These are phyloP conservation scores for Lactarius hatsudake DNA, from an alignment of 768 basidiomycete species.

Conservation along the genomic window DNA sequence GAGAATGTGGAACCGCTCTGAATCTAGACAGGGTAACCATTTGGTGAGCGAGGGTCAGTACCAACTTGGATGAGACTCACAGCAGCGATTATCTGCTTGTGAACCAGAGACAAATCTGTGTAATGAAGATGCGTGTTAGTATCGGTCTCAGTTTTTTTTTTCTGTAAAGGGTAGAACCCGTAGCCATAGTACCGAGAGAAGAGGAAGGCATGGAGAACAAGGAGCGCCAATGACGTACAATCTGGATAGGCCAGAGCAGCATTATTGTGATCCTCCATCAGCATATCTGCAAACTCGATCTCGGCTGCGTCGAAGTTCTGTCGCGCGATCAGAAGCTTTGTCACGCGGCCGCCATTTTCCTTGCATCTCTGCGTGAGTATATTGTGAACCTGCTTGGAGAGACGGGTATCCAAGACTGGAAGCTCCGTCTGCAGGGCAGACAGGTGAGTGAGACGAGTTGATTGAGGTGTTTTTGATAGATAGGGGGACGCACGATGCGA, in stretches of 20 bases:
- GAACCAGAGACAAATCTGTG: slow-evolving; percentile 26
- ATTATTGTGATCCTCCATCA: slow-evolving; percentile 96
- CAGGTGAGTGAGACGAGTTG: slow-evolving; percentile 2
- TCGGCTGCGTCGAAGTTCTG: slow-evolving; percentile 93
- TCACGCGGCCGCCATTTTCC: slow-evolving; percentile 49
- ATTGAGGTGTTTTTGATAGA: neutral
- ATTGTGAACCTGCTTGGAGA: slow-evolving; percentile 85
- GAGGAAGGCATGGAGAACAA: neutral
- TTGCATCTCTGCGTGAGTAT: slow-evolving; percentile 67
- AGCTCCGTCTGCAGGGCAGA: slow-evolving; percentile 53
- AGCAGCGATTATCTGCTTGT: slow-evolving; percentile 26
- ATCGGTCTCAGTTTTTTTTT: neutral
- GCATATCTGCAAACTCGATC: slow-evolving; percentile 95
- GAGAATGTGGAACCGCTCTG: slow-evolving; percentile 21
- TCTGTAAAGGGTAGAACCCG: neutral
- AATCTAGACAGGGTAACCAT: slow-evolving; percentile 11
- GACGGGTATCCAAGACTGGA: slow-evolving; percentile 64
- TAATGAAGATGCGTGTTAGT: neutral
- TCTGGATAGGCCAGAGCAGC: slow-evolving; percentile 91
- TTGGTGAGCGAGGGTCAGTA: neutral
- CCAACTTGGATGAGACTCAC: slow-evolving; percentile 9
- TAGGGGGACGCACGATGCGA: slow-evolving; percentile 53
- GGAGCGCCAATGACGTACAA: slow-evolving; percentile 51
- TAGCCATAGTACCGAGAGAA: neutral
- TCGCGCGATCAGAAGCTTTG: slow-evolving; percentile 73